phyloP scores from a whole-genome alignment of 1,284 basidiomycete genomes.

The Flammula alnicola region DNA sequence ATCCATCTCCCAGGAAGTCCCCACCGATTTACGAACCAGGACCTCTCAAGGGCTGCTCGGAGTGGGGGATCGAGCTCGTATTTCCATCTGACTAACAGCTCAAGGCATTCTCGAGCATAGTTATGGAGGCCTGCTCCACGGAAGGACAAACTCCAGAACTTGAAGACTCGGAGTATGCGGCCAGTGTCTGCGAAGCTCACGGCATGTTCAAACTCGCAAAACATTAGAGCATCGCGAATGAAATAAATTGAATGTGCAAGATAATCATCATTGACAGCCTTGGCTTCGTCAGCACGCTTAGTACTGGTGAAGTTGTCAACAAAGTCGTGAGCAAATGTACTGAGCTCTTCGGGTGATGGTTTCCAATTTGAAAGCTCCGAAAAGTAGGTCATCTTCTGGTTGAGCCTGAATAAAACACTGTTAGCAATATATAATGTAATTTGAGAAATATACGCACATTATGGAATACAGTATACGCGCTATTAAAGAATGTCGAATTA shows the following conservation, averaged over 20 bases:
- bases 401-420: too few relatives aligned
- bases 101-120: conserved; percentile 34
- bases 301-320: too few relatives aligned
- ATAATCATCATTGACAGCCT: conserved; percentile 23
- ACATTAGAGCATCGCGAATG: conserved; percentile 31
- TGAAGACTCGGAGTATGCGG: conserved; percentile 28
- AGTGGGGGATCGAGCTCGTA: conserved; percentile 27
- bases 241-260: conserved; percentile 30
- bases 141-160: conserved; percentile 31
- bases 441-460: too few relatives aligned
- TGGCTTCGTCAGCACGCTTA: conserved; percentile 22
- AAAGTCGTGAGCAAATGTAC: too few relatives aligned
- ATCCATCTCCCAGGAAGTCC: conserved; percentile 16
- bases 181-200: conserved; percentile 33
- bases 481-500: conserved; percentile 29
- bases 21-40: conserved; percentile 31
- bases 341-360: too few relatives aligned
- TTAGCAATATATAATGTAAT: too few relatives aligned
- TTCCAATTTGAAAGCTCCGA: too few relatives aligned
- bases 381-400: too few relatives aligned
- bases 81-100: conserved; percentile 28
- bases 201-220: conserved; percentile 32
- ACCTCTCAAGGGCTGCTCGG: conserved; percentile 22
- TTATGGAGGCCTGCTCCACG: conserved; percentile 32
- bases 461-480: too few relatives aligned